Conservation (phyloP, 2,329 filamentous ascomycete species). For the Aspergillus flavus region DNA sequence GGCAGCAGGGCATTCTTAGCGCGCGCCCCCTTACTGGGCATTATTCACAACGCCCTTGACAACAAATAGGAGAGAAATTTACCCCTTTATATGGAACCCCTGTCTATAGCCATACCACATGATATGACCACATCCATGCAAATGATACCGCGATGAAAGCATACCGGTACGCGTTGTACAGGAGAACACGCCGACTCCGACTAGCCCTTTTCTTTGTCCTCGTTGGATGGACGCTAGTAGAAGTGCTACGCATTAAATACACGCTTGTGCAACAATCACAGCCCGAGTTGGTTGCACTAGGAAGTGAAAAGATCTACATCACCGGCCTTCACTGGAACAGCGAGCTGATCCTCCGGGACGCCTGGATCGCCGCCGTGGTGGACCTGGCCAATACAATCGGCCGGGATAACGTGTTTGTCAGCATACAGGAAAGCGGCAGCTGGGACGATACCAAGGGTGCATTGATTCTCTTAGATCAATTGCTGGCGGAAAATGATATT, state of each 20-base stretch:
- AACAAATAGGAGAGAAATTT: neutral
- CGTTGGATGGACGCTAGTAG: neutral
- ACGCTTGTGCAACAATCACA: neutral
- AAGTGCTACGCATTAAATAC: neutral
- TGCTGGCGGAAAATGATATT: constrained; percentile 57
- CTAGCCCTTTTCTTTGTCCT: neutral
- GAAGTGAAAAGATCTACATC: neutral
- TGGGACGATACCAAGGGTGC: constrained; percentile 69
- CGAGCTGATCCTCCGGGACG: constrained; percentile 59
- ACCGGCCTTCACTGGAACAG: constrained; percentile 49
- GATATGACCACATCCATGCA: neutral
- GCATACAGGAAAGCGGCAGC: constrained; percentile 69
- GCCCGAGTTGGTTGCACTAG: neutral
- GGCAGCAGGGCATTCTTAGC: neutral
- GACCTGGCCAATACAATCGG: constrained; percentile 61
- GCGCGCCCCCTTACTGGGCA: neutral
- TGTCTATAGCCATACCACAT: neutral
- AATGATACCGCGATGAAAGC: neutral
- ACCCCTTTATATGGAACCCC: neutral
- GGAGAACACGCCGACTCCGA: neutral
- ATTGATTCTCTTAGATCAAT: constrained; percentile 58
- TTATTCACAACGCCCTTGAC: neutral
- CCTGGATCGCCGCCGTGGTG: constrained; percentile 66
- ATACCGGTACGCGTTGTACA: neutral
- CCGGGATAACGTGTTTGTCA: constrained; percentile 67